Evolutionary conservation across 179 eudicot species (phyloP).

Genomic region (Actinidia chinensis): DNA sequence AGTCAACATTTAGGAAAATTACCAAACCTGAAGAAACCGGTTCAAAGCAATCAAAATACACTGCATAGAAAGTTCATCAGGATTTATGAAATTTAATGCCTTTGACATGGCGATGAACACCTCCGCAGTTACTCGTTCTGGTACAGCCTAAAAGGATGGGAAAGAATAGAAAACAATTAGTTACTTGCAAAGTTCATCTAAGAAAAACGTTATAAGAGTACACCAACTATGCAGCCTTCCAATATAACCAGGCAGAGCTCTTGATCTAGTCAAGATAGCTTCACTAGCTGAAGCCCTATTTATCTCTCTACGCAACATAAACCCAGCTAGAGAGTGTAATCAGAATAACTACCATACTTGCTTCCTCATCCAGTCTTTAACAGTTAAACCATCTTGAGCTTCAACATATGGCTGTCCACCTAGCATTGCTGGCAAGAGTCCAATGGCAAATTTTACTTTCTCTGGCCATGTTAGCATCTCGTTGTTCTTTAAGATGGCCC

Average conservation of each 20-base stretch:
- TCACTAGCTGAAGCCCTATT: conserved; percentile 12
- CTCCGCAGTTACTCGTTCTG: conserved; percentile 94
- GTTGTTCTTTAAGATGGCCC: conserved; percentile 92
- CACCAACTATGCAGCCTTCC: background rate
- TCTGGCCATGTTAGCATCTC: conserved; percentile 99
- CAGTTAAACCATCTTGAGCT: conserved; percentile 94
- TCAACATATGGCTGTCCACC: conserved; percentile 97
- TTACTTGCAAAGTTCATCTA: background rate
- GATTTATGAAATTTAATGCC: conserved; percentile 96
- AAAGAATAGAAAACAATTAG: conserved; percentile 13
- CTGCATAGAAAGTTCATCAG: conserved; percentile 98
- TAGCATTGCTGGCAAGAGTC: conserved; percentile 92
- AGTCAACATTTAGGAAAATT: background rate
- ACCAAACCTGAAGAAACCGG: conserved; percentile 84
- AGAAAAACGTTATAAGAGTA: background rate
- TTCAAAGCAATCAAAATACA: conserved; percentile 96
- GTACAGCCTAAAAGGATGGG: conserved; percentile 62
- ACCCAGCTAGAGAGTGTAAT: background rate
- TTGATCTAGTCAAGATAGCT: background rate
- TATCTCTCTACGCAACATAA: conserved; percentile 9
- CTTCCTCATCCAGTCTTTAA: conserved; percentile 96
- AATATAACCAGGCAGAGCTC: background rate
- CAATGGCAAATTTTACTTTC: conserved; percentile 93
- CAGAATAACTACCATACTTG: conserved; percentile 53
- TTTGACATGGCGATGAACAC: conserved; percentile 99